phyloP scores from a whole-genome alignment of 2,329 filamentous ascomycete genomes.

The Chaetoscypha palmicola region DNA sequence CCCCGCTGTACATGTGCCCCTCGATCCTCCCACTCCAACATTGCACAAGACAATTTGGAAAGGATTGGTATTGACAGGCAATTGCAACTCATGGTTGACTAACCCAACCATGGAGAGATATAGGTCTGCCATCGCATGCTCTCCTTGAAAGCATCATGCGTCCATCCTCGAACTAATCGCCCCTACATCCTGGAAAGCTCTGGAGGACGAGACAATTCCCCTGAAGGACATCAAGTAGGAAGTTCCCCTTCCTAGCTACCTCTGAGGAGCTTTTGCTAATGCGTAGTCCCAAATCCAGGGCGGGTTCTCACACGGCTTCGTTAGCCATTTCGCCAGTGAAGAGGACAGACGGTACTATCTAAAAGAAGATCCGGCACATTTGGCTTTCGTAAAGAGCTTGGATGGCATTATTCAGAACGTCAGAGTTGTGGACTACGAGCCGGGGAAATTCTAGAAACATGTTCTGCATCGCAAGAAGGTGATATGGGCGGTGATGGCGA shows the following conservation, averaged over 20 bases:
- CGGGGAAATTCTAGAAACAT: constrained; percentile 42
- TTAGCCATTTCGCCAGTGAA: constrained; percentile 56
- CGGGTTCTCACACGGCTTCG: constrained; percentile 62
- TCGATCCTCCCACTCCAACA: not conserved
- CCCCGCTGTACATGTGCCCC: constrained; percentile 4
- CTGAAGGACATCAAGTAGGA: constrained; percentile 52
- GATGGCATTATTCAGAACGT: constrained; percentile 43
- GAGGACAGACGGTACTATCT: constrained; percentile 65
- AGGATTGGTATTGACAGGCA: not conserved
- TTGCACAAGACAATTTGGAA: too few relatives aligned
- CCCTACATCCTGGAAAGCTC: constrained; percentile 53
- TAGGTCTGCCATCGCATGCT: constrained; percentile 53
- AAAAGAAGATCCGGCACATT: constrained; percentile 55
- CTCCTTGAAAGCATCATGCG: constrained; percentile 48
- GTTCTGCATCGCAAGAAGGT: too few relatives aligned
- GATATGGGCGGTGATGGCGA: too few relatives aligned
- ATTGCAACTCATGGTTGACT: not conserved
- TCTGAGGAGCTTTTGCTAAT: not conserved
- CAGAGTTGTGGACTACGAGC: constrained; percentile 53
- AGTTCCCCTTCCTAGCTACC: not conserved
- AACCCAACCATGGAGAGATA: not conserved
- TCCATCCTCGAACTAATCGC: constrained; percentile 50
- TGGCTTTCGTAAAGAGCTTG: constrained; percentile 48
- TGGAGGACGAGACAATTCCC: constrained; percentile 56
- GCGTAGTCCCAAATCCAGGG: constrained; percentile 35